These are phyloP conservation scores for Coemansia sp. DNA, from an alignment of 192 early-diverging fungal genomes.

Conservation along the genomic window DNA sequence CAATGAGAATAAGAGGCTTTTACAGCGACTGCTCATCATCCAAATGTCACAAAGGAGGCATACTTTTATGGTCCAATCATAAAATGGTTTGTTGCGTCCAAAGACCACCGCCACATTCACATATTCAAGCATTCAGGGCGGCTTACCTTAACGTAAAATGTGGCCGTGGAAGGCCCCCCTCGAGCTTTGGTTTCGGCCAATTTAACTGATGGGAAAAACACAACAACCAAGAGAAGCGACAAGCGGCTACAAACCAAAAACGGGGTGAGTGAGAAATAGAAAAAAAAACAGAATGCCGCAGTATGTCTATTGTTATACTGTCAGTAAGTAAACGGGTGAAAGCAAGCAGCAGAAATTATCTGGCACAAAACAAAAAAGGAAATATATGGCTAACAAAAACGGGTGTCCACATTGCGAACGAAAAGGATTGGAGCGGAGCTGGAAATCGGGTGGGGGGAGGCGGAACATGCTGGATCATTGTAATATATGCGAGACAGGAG, in stretches of 20 bases:
- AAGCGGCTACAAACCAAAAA: background rate
- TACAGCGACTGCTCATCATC: background rate
- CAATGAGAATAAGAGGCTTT: background rate
- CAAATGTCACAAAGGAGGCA: background rate
- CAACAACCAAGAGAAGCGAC: background rate
- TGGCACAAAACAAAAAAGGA: background rate
- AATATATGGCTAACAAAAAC: background rate
- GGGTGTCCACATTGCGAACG: background rate
- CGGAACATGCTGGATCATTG: no score
- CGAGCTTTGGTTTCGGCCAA: background rate
- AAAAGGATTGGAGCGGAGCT: background rate
- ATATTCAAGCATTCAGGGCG: background rate
- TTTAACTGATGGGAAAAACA: background rate
- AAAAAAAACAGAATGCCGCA: background rate
- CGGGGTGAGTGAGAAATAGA: background rate
- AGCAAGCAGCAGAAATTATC: background rate
- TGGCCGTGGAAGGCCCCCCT: slow-evolving; percentile 1
- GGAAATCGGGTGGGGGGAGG: background rate
- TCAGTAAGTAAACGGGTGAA: background rate
- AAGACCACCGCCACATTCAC: background rate
- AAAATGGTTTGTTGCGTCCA: background rate
- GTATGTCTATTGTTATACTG: background rate
- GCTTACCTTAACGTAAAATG: slow-evolving; percentile 1
- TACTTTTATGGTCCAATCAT: background rate
- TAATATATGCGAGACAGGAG: no score